Percentiles rank a stretch among this genome's conserved stretches.
Conservation (phyloP, 2,329 filamentous ascomycete species). For the Graphium sp. region DNA sequence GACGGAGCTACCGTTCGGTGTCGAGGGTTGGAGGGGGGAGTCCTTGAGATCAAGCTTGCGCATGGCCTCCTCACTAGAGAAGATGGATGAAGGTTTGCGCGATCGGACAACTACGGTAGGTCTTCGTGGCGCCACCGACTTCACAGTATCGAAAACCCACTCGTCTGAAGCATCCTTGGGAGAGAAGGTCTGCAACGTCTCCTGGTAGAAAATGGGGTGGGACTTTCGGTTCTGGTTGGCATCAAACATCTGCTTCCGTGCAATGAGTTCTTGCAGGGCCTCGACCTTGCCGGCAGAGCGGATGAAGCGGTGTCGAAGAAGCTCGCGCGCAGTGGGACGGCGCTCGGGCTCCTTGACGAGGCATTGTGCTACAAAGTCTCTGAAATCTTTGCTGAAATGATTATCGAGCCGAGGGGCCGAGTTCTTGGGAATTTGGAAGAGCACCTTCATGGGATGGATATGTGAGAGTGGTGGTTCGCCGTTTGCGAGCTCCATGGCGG, state of each 20-base stretch:
- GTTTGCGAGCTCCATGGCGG: constrained; percentile 74
- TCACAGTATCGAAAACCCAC: constrained; percentile 94
- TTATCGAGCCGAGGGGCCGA: constrained; percentile 72
- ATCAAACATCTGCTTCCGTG: constrained; percentile 69
- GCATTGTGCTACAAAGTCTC: constrained; percentile 82
- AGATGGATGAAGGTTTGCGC: constrained; percentile 39
- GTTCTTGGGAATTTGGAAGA: constrained; percentile 84
- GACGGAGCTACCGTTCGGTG: no score
- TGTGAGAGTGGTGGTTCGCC: constrained; percentile 79
- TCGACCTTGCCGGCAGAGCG: constrained; percentile 76
- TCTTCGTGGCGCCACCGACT: constrained; percentile 45
- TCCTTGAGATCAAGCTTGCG: constrained; percentile 45
- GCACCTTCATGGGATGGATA: constrained; percentile 84
- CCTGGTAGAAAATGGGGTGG: constrained; percentile 78
- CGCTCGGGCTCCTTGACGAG: constrained; percentile 82
- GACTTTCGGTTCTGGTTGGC: constrained; percentile 50
- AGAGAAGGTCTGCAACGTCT: constrained; percentile 63
- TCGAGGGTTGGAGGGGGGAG: constrained; percentile 37
- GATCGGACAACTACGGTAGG: constrained; percentile 27
- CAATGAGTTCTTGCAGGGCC: constrained; percentile 71
- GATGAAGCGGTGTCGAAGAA: constrained; percentile 81
- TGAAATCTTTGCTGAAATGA: constrained; percentile 77
- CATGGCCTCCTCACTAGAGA: constrained; percentile 42
- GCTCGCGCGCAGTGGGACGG: constrained; percentile 69
- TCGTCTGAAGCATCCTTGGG: constrained; percentile 58